These are phyloP conservation scores for Alloascoidea africana DNA, from an alignment of 805 yeast species.

Conservation along the genomic window DNA sequence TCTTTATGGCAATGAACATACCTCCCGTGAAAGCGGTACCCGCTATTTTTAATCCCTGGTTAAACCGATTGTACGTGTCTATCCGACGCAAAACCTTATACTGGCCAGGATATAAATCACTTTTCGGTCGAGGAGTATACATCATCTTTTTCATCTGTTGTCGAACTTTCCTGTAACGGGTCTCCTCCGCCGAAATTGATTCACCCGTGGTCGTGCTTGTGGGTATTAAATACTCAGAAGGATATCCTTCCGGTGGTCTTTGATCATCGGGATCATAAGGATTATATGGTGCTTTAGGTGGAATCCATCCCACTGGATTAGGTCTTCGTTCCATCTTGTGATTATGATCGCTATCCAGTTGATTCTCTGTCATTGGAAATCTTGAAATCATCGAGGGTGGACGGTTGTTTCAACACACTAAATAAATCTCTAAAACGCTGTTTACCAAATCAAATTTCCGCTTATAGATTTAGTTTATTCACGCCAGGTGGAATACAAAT, in stretches of 20 bases:
- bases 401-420: too few relatives aligned
- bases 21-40: constrained; percentile 34
- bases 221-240: constrained; percentile 64
- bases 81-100: constrained; percentile 52
- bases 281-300: constrained; percentile 73
- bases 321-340: constrained; percentile 47
- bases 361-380: too few relatives aligned
- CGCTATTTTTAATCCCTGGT: constrained; percentile 44
- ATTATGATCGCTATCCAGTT: too few relatives aligned
- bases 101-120: constrained; percentile 66
- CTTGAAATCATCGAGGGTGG: too few relatives aligned
- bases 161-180: constrained; percentile 51
- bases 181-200: constrained; percentile 46
- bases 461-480: too few relatives aligned
- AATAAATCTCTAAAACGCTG: too few relatives aligned
- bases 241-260: constrained; percentile 76
- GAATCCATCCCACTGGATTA: constrained; percentile 67
- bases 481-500: too few relatives aligned
- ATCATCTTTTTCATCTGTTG: constrained; percentile 61
- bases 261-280: constrained; percentile 69
- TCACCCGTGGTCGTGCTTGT: constrained; percentile 41
- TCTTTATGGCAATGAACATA: too few relatives aligned
- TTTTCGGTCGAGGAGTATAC: constrained; percentile 66
- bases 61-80: constrained; percentile 34
- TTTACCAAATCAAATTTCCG: too few relatives aligned